Evolutionary conservation across 352 stramenopile genomes (phyloP), one percentile per base, ranked within the genome.

Genomic region (Pilasporangium apinafurcum): DNA sequence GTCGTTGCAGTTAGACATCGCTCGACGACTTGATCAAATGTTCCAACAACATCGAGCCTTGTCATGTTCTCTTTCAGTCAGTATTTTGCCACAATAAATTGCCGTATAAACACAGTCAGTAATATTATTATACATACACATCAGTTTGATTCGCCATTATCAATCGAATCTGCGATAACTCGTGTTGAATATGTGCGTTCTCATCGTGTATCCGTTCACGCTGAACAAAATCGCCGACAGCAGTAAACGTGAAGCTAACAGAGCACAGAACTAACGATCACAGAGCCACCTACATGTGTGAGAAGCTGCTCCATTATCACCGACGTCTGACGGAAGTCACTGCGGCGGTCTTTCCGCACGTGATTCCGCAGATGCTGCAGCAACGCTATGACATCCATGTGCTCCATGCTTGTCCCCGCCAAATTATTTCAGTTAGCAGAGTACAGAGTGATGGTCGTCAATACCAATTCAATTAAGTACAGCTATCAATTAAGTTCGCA

Each of bases 221-320:
- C 30, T 40, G 24, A 4, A 56, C 48, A 12, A 16, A 22, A 18
- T 52, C 35, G 17, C 12, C 37, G 12, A 8, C 12, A 25, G 20
- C 8, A 22, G 21, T 24, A 12, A 21, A 55, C 37, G 12, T 17
- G 17, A 22, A n/a, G 17, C 27, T 6, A 2, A 24, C n/a, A 21
- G n/a, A n/a, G n/a, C n/a, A n/a, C n/a, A n/a, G n/a, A 6, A 20
- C 28, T 17, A 8, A 6, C 5, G 8, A 16, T 29, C 29, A 22
- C 34, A 41, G 27, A 37, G 45, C 13, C 2, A 51, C 72, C 24
- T 60, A 86, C 76, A 27, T 62, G 62, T 20, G 42, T 55, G 44
- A 89, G 56, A 7, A 89, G 61, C 29, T 51, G 68, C 56, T 82
- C 52, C 35, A 75, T 86, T 21, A 58, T 36, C 1, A 57, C 46